A percentile compares a stretch with the other conserved stretches of the same genome.
Conservation (phyloP, 148 eudicot genomes). For the Tetragonia tetragonoides region DNA sequence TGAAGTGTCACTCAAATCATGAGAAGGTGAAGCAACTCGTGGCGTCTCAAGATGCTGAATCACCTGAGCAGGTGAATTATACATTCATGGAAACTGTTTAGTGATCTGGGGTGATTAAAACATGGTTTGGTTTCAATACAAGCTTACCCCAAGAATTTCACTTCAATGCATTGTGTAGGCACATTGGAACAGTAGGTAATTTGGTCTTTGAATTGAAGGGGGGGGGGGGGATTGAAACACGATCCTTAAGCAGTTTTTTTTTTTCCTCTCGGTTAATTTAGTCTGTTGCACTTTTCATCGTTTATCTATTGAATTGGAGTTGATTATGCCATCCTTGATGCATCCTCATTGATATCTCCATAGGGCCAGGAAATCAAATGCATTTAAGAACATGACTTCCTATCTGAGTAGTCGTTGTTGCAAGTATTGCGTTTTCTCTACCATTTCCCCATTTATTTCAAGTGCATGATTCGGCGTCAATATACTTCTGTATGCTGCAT, state of each 20-base stretch:
- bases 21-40: conserved; percentile 39
- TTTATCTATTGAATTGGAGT: background rate
- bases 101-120: background rate
- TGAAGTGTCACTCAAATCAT: conserved; percentile 42
- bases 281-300: background rate
- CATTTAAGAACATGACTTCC: background rate
- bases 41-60: conserved; percentile 38
- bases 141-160: too few relatives aligned
- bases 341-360: background rate
- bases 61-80: conserved; percentile 69
- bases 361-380: too few relatives aligned
- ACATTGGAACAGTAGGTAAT: too few relatives aligned
- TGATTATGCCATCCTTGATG: background rate
- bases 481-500: background rate
- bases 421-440: too few relatives aligned
- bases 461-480: background rate
- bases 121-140: background rate
- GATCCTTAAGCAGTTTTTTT: too few relatives aligned
- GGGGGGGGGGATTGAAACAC: too few relatives aligned
- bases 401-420: background rate
- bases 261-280: too few relatives aligned
- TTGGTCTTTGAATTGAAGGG: too few relatives aligned
- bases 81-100: background rate
- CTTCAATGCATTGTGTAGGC: too few relatives aligned
- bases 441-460: background rate